phyloP scores from a whole-genome alignment of 2,329 filamentous ascomycete genomes.

The Colletotrichum acutatum region DNA sequence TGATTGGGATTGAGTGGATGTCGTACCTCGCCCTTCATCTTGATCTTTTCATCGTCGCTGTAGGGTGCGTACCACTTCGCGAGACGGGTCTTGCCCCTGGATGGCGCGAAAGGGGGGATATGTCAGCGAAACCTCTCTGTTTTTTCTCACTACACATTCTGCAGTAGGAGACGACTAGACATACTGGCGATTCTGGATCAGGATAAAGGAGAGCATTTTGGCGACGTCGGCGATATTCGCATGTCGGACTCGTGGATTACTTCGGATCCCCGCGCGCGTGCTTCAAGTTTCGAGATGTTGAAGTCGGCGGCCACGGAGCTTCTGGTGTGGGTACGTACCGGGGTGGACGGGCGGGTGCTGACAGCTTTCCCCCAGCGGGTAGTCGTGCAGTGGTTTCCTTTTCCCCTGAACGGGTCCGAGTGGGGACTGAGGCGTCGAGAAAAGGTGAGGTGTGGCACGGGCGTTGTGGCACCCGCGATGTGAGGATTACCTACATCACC shows the following conservation, averaged over 20 bases:
- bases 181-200: constrained; percentile 87
- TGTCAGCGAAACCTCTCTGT: constrained; percentile 17
- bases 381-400: background rate
- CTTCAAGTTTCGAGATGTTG: constrained; percentile 28
- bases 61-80: constrained; percentile 99
- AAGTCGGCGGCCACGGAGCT: constrained; percentile 30
- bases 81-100: constrained; percentile 94
- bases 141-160: background rate
- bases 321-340: constrained; percentile 24
- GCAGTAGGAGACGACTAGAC: background rate
- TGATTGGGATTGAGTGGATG: constrained; percentile 15
- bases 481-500: no score
- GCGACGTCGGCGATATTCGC: constrained; percentile 14
- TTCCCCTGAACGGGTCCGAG: constrained; percentile 7
- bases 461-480: no score
- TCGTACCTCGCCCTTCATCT: constrained; percentile 93
- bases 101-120: background rate
- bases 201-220: constrained; percentile 79
- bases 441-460: no score
- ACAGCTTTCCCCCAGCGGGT: background rate
- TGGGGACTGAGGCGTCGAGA: background rate
- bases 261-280: constrained; percentile 1
- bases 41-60: constrained; percentile 98
- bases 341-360: background rate
- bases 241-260: constrained; percentile 9